Evolutionary conservation across 129 eudicot genomes (phyloP).

Genomic region (Arctium minus): DNA sequence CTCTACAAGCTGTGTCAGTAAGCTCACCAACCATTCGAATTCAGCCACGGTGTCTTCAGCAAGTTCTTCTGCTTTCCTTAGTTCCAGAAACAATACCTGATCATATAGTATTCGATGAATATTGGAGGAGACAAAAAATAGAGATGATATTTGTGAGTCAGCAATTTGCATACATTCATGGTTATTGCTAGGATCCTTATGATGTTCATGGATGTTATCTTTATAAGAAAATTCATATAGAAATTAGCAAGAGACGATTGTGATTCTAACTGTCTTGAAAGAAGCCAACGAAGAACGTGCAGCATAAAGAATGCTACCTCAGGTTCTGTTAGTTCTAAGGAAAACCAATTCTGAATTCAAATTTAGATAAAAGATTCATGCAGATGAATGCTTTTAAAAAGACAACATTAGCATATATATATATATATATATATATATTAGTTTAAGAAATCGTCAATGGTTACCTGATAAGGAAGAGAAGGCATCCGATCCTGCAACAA

Average conservation of each 20-base stretch:
- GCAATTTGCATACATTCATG: not conserved
- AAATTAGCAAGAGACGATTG: not conserved
- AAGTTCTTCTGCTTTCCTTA: slow-evolving; percentile 62
- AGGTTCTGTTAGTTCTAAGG: not conserved
- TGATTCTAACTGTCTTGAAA: not conserved
- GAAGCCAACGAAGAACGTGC: not conserved
- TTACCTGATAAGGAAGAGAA: slow-evolving; percentile 66
- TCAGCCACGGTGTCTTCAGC: slow-evolving; percentile 48
- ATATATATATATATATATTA: not conserved
- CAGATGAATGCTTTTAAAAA: not conserved
- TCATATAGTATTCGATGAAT: not conserved
- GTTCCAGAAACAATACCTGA: slow-evolving; percentile 62
- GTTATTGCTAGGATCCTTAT: not conserved
- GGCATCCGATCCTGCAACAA: slow-evolving; percentile 31
- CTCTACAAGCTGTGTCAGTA: slow-evolving; percentile 46
- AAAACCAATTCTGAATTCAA: not conserved
- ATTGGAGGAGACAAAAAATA: not conserved
- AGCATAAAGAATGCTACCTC: not conserved
- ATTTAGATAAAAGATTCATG: not conserved
- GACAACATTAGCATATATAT: not conserved
- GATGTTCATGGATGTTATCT: not conserved
- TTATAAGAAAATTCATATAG: not conserved
- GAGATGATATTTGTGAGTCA: too few relatives aligned
- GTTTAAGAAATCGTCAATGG: not conserved
- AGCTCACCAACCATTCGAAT: slow-evolving; percentile 45